These are phyloP conservation scores for Aureobasidium subglaciale DNA, from an alignment of 2,329 filamentous ascomycete genomes.

Conservation along the genomic window DNA sequence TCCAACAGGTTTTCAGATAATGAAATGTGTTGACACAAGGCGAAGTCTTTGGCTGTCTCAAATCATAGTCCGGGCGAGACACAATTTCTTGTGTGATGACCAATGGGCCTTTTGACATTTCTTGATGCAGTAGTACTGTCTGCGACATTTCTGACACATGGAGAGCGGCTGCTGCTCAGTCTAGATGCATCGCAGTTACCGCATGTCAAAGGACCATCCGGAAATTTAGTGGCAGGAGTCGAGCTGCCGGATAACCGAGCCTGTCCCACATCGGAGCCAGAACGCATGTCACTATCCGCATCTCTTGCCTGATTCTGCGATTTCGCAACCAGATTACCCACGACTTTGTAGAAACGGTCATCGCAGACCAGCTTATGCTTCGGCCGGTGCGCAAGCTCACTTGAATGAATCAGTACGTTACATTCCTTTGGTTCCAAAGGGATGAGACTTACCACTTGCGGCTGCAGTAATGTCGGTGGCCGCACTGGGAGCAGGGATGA, in stretches of 20 bases:
- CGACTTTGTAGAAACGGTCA: neutral
- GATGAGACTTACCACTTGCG: neutral
- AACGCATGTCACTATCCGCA: neutral
- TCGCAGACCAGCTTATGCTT: neutral
- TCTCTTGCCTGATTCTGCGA: neutral
- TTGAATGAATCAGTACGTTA: neutral
- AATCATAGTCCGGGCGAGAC: neutral
- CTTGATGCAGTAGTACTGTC: neutral
- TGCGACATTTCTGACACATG: neutral
- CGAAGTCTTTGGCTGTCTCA: too few species aligned
- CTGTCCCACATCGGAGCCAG: too few species aligned
- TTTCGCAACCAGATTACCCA: neutral
- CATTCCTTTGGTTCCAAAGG: neutral
- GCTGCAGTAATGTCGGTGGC: neutral
- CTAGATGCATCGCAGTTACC: slow-evolving; percentile 2
- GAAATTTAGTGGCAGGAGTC: too few species aligned
- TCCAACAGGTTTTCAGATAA: too few species aligned
- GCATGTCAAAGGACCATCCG: neutral
- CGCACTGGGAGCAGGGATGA: neutral
- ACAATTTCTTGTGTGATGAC: neutral
- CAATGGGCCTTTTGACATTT: slow-evolving; percentile 7
- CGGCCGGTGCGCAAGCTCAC: neutral
- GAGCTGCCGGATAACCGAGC: too few species aligned
- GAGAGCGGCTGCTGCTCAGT: neutral
- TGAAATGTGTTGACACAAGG: too few species aligned